Evolutionary conservation across 139 green algal genomes (phyloP).

Genomic region (Pseudopediastrum boryanum): DNA sequence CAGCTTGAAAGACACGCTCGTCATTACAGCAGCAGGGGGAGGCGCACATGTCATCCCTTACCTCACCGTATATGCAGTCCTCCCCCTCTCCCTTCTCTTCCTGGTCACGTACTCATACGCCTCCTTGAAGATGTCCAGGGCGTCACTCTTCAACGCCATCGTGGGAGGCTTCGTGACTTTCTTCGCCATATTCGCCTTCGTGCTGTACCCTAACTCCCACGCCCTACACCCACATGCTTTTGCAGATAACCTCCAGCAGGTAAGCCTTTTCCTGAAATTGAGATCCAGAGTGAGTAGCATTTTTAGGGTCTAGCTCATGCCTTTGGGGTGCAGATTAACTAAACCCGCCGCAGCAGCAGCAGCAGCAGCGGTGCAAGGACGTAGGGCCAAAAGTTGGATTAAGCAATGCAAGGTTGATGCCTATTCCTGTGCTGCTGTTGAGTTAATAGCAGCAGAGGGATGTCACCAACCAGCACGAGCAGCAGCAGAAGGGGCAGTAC

Average conservation of each 20-base stretch:
- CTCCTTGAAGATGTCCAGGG: slow-evolving; percentile 63
- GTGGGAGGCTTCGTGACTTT: slow-evolving; percentile 83
- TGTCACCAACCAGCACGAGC: background rate
- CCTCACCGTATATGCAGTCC: slow-evolving; percentile 90
- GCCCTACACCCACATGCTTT: slow-evolving; percentile 72
- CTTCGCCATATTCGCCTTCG: slow-evolving; percentile 79
- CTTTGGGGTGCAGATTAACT: no score
- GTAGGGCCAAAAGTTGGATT: background rate
- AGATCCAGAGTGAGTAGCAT: no score
- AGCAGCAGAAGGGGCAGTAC: slow-evolving; percentile 14
- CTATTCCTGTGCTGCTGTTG: no score
- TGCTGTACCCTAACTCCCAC: slow-evolving; percentile 85
- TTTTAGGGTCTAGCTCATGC: no score
- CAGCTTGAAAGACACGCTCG: slow-evolving; percentile 89
- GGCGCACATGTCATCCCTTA: slow-evolving; percentile 76
- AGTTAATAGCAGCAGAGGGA: no score
- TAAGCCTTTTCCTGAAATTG: no score
- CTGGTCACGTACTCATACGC: slow-evolving; percentile 74
- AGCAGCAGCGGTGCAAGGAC: background rate
- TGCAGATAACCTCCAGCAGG: slow-evolving; percentile 45
- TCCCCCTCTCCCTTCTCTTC: slow-evolving; percentile 87
- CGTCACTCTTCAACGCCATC: slow-evolving; percentile 89
- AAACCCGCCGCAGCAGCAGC: background rate
- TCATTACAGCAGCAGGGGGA: slow-evolving; percentile 83
- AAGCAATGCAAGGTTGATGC: background rate